Base-by-base conservation (phyloP, 176 grass and related monocot genomes). In the Oryza brachyantha region DNA sequence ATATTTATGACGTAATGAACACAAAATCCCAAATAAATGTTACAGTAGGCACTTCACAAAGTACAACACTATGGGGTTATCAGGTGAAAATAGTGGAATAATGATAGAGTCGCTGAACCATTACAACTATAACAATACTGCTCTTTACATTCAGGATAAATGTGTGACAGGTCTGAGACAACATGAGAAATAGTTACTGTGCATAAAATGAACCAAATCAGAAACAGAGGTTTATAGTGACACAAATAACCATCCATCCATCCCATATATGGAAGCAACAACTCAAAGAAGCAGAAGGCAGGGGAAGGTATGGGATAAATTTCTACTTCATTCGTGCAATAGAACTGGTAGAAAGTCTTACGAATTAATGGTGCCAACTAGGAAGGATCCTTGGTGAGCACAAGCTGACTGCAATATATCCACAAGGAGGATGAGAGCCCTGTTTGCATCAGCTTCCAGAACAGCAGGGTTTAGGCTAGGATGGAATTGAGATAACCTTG, bases 301-400 rank as follows among this genome's bases (percentile, higher is more conserved):
- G 2, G 64, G 36, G 61, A 55, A 72, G 31, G 24, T 25, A 28
- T 77, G 29, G 82, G 22, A 73, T 32, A 22, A 79, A 73, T 55
- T 50, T 64, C 10, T 66, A 66, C 26, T 87, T 69, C 66, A 61
- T 52, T 29, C 74, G 83, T 41, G 70, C 42, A 68, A 82, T 29
- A 79, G 52, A 75, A 25, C 41, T 29, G 63, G 67, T 69, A 46
- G 48, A 66, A 84, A 81, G 19, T 11, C 87, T 88, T 92, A 99
- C 96, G 86, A 91, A 72, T 89, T 99, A 86, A 99, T 93, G 61
- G 75, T 72, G 68, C 84, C 89, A 90, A 99, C 81, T 74, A 87
- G 85, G 69, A 99, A 86, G 32, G 92, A 79, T 34, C 96, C 96
- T 84, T 84, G 81, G 63, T 93, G 25, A 57, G 71, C 50, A 89